These are phyloP conservation scores for Rutidosis leptorrhynchoides DNA, from an alignment of 129 eudicot species.

Conservation along the genomic window DNA sequence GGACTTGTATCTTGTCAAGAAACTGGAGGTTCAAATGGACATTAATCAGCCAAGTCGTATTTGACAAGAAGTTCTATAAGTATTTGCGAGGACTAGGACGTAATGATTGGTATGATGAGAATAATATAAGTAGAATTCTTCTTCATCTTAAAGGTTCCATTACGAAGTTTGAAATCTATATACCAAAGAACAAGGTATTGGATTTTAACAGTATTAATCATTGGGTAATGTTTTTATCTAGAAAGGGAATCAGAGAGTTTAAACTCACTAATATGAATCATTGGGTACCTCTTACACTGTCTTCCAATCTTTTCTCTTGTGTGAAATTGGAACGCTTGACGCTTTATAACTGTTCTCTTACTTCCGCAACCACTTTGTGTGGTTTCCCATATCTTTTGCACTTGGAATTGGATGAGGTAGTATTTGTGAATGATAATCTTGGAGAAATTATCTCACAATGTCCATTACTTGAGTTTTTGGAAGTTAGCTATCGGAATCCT, in stretches of 20 bases:
- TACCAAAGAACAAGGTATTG: not conserved
- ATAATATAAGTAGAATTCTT: not conserved
- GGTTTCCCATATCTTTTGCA: not conserved
- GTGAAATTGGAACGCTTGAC: not conserved
- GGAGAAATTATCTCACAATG: not conserved
- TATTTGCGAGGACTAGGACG: too few relatives aligned
- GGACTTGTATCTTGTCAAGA: too few relatives aligned
- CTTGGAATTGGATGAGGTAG: not conserved
- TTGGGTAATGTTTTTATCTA: not conserved
- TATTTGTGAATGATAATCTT: not conserved
- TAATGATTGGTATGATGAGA: too few relatives aligned
- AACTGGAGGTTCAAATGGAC: too few relatives aligned
- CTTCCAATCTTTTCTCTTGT: not conserved
- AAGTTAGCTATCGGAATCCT: not conserved
- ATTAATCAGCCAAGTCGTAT: too few relatives aligned
- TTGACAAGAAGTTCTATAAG: too few relatives aligned
- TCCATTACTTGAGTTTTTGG: not conserved
- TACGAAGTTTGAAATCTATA: not conserved
- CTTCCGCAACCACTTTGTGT: not conserved
- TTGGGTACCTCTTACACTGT: not conserved
- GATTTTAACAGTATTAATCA: not conserved
- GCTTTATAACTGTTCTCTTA: not conserved
- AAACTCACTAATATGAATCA: not conserved
- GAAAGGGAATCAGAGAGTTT: not conserved
- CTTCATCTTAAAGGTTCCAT: not conserved